Evolutionary conservation across 2,329 filamentous ascomycete genomes (phyloP).

Genomic region (Leptosphaerulina australis): DNA sequence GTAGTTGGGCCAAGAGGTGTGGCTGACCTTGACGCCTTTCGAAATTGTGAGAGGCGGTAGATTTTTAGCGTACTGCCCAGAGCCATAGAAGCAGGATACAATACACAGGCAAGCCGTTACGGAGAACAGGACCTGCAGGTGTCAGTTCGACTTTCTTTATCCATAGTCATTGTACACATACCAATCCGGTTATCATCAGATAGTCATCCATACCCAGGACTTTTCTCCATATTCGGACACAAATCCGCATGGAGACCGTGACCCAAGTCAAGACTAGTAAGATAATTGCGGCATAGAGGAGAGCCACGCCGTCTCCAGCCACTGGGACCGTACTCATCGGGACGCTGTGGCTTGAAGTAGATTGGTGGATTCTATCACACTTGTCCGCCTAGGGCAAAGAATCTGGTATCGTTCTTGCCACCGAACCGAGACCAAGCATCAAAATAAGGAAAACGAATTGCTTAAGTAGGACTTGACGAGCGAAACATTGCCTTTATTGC

Average conservation of each 20-base stretch:
- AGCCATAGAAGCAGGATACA: constrained; percentile 27
- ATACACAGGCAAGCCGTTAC: constrained; percentile 30
- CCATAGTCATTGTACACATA: constrained; percentile 9
- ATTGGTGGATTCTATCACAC: too few relatives aligned
- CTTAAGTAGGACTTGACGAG: too few relatives aligned
- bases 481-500: neutral
- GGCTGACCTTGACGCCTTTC: constrained; percentile 24
- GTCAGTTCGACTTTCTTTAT: neutral
- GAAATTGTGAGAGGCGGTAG: constrained; percentile 18
- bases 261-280: constrained; percentile 28
- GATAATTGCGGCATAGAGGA: constrained; percentile 25
- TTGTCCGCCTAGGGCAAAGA: too few relatives aligned
- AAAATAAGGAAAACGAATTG: neutral
- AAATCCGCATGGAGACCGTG: constrained; percentile 24
- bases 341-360: too few relatives aligned
- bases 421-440: too few relatives aligned
- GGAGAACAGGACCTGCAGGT: constrained; percentile 21
- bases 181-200: constrained; percentile 26
- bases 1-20: neutral
- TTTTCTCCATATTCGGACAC: constrained; percentile 28
- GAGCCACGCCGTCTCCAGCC: constrained; percentile 25
- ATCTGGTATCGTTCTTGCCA: neutral
- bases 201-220: constrained; percentile 24
- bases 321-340: constrained; percentile 25
- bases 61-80: constrained; percentile 21